phyloP scores from a whole-genome alignment of 2,329 filamentous ascomycete genomes.

The Amauroascus niger region DNA sequence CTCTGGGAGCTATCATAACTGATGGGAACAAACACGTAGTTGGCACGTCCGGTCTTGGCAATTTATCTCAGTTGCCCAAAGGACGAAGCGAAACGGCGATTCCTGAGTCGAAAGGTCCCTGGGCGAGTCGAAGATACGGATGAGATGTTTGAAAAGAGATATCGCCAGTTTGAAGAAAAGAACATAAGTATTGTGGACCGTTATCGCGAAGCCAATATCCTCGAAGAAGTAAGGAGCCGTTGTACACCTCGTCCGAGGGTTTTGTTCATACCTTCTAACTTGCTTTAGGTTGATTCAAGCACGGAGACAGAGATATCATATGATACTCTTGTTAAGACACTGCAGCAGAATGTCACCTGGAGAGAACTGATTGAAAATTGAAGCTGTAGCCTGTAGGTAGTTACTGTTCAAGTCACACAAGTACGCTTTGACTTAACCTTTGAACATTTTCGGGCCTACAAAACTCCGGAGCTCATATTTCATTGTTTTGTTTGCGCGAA shows the following conservation, averaged over 20 bases:
- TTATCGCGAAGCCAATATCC: slow-evolving; percentile 5
- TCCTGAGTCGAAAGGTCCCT: slow-evolving; percentile 14
- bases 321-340: background rate
- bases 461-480: background rate
- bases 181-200: slow-evolving; percentile 13
- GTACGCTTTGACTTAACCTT: background rate
- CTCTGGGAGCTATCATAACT: background rate
- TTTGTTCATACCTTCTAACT: background rate
- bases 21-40: background rate
- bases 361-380: background rate
- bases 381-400: background rate
- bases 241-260: background rate
- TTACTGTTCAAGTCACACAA: background rate
- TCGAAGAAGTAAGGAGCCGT: slow-evolving; percentile 12
- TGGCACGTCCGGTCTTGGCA: slow-evolving; percentile 8
- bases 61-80: slow-evolving; percentile 18
- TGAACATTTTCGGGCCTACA: background rate
- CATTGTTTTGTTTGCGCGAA: background rate
- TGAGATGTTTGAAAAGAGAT: slow-evolving; percentile 18
- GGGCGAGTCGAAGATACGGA: slow-evolving; percentile 14
- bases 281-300: slow-evolving; percentile 8
- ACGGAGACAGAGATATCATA: slow-evolving; percentile 7
- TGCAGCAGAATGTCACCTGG: background rate
- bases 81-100: slow-evolving; percentile 14
- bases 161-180: slow-evolving; percentile 14